Evolutionary conservation across 2,329 filamentous ascomycete genomes (phyloP).

Genomic region (Alternaria triticimaculans): DNA sequence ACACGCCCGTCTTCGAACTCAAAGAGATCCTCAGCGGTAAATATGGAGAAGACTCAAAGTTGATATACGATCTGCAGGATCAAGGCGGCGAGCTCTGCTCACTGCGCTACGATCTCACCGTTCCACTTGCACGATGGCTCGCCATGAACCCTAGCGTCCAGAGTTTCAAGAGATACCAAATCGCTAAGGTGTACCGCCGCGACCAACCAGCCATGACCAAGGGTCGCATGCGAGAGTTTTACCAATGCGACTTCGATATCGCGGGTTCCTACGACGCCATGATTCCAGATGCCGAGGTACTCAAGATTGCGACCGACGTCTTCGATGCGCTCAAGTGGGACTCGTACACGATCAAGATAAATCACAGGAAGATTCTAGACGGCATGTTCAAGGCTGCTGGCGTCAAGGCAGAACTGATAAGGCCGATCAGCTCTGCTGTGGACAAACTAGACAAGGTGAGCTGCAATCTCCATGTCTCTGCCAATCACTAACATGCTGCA

Average conservation of each 20-base stretch:
- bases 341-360: constrained; percentile 87
- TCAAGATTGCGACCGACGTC: constrained; percentile 83
- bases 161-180: constrained; percentile 92
- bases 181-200: constrained; percentile 87
- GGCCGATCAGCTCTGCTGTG: constrained; percentile 88
- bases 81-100: constrained; percentile 87
- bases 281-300: constrained; percentile 89
- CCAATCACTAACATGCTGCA: constrained; percentile 27
- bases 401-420: constrained; percentile 84
- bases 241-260: constrained; percentile 97
- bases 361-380: constrained; percentile 92
- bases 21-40: constrained; percentile 87
- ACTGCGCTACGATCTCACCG: constrained; percentile 84
- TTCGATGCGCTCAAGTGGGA: constrained; percentile 81
- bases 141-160: constrained; percentile 86
- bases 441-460: constrained; percentile 90
- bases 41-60: constrained; percentile 90
- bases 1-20: constrained; percentile 80
- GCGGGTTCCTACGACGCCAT: constrained; percentile 84
- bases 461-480: neutral
- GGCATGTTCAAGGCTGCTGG: constrained; percentile 91
- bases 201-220: constrained; percentile 83
- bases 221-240: constrained; percentile 93
- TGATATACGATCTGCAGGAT: constrained; percentile 89
- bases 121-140: constrained; percentile 89